phyloP scores from a whole-genome alignment of 164 flowering plant genomes.

The Sedum album region DNA sequence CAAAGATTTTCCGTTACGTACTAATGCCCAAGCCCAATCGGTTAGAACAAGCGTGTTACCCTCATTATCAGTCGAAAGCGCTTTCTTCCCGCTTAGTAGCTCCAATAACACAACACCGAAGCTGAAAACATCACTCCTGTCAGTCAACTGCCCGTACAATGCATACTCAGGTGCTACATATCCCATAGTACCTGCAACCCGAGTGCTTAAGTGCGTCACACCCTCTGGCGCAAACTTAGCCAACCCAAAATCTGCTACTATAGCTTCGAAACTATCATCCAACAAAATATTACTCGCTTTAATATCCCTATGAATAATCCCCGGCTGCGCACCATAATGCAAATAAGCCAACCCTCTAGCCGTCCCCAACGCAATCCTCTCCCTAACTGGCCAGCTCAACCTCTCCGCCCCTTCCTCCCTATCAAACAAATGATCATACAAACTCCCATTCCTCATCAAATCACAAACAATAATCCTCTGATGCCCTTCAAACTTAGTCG shows the following conservation, averaged over 20 bases:
- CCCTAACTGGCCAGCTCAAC: slow-evolving; percentile 69
- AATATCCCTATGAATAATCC: slow-evolving; percentile 75
- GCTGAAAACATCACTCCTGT: slow-evolving; percentile 79
- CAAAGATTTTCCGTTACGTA: slow-evolving; percentile 40
- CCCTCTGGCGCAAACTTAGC: slow-evolving; percentile 83
- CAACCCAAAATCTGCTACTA: slow-evolving; percentile 79
- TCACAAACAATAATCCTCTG: slow-evolving; percentile 86
- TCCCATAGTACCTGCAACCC: slow-evolving; percentile 90
- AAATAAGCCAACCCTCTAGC: slow-evolving; percentile 78
- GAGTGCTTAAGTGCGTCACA: slow-evolving; percentile 74
- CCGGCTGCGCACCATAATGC: slow-evolving; percentile 75
- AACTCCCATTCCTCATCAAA: slow-evolving; percentile 68
- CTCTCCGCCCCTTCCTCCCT: slow-evolving; percentile 15
- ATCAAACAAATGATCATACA: slow-evolving; percentile 67
- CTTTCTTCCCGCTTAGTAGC: slow-evolving; percentile 77
- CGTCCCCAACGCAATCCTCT: slow-evolving; percentile 66
- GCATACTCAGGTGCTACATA: slow-evolving; percentile 96
- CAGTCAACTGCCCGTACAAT: slow-evolving; percentile 74
- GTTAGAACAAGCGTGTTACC: slow-evolving; percentile 39
- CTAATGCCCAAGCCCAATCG: slow-evolving; percentile 87
- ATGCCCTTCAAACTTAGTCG: slow-evolving; percentile 54
- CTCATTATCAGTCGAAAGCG: slow-evolving; percentile 27
- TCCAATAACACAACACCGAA: slow-evolving; percentile 83
- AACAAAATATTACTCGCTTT: slow-evolving; percentile 81
- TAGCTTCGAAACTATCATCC: slow-evolving; percentile 68